Base-by-base conservation (phyloP, 371 early-diverging fungal genomes). In the Coemansia sp. region DNA sequence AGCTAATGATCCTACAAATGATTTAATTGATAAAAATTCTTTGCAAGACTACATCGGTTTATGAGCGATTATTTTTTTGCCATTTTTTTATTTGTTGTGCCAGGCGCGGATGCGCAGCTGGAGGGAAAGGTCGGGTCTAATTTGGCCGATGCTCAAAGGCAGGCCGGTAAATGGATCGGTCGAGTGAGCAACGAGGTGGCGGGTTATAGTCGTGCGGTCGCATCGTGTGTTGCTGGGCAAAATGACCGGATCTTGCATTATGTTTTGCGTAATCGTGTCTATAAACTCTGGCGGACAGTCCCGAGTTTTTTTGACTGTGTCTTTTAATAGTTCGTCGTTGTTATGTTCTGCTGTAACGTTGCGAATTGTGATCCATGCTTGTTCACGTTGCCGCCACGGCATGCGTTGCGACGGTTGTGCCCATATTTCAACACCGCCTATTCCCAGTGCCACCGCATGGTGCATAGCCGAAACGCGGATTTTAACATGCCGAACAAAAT, bases 141-240 rank as follows among this genome's bases (percentile, higher is more conserved):
- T 45, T 16, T 69, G 62, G 21, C 24, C 27, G 14, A 10, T 18
- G 4, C 34, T 34, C 34, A 74, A 11, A 3, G 74, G 63, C 7
- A 74, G 74, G 0, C 74, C 74, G 2, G 74, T 74, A 14, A 74
- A 74, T 22, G 74, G 74, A 24, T 74, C 74, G 10, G 69, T 74
- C 16, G 52, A 39, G 21, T 50, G 61, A 1, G 21, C 24, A 1
- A 2, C 18, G 48, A 74, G 27, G 29, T 74, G 74, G 18, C 66
- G 55, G 3, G 18, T 24, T 5, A 74, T 66, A 3, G 74, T 74
- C 10, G 70, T 53, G 39, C 74, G 54, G 52, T 74, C 74, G 31
- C 70, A 69, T 47, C 53, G 22, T 8, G 22, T 37, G 4, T 53
- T 56, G 45, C 70, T 59, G 3, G 74, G 74, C 29, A 73, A 55